Evolutionary conservation across 2,329 filamentous ascomycete species (phyloP).

Genomic region (Myriosclerotinia curreyana): DNA sequence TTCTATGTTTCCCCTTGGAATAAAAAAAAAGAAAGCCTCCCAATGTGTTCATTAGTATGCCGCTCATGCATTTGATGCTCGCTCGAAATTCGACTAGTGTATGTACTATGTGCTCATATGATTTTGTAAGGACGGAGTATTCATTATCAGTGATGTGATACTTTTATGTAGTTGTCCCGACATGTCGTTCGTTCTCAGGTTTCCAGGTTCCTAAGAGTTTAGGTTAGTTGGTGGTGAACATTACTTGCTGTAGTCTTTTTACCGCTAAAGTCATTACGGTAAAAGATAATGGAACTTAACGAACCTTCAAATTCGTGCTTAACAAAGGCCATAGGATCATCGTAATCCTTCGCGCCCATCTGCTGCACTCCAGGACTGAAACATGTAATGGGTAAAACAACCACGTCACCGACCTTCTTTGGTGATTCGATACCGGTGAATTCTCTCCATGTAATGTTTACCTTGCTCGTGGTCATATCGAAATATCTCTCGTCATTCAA

Average conservation of each 20-base stretch:
- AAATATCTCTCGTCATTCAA: conserved; percentile 92
- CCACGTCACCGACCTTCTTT: conserved; percentile 88
- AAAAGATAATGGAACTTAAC: neutral
- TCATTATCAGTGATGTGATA: neutral
- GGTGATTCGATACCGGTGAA: conserved; percentile 83
- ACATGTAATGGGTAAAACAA: conserved; percentile 91
- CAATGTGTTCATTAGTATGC: conserved; percentile 13
- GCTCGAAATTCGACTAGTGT: conserved; percentile 14
- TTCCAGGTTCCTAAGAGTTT: conserved; percentile 65
- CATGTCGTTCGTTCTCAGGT: conserved; percentile 67
- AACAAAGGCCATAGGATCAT: conserved; percentile 96
- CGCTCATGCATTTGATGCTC: conserved; percentile 24
- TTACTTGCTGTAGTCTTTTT: neutral
- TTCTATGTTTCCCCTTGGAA: conserved; percentile 15
- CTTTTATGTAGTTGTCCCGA: conserved; percentile 45
- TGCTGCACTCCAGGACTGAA: conserved; percentile 94
- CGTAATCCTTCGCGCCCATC: conserved; percentile 84
- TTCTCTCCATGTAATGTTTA: conserved; percentile 77
- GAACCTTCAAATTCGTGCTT: conserved; percentile 94
- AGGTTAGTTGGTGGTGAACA: conserved; percentile 13
- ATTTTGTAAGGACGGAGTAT: conserved; percentile 8
- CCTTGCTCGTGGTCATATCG: conserved; percentile 64
- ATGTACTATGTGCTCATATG: conserved; percentile 13
- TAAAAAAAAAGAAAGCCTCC: conserved; percentile 10
- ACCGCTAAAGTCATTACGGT: too few species aligned